These are phyloP conservation scores for Ammopiptanthus mongolicus DNA, from an alignment of 306 rosid species.

Conservation along the genomic window DNA sequence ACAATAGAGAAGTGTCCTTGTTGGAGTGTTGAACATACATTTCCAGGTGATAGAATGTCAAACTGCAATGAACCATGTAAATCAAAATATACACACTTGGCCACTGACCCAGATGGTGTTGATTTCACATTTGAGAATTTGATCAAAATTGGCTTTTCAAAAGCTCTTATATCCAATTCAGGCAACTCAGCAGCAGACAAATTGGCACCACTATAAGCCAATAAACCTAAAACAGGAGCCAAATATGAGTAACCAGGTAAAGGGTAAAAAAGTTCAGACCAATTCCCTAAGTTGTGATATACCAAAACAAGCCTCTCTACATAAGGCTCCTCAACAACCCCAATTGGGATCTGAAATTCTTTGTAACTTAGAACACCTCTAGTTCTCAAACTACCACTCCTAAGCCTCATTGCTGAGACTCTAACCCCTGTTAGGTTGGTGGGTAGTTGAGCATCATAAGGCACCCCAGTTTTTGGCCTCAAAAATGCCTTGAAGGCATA, in stretches of 20 bases:
- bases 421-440: slow-evolving; percentile 37
- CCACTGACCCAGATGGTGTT: slow-evolving; percentile 21
- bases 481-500: slow-evolving; percentile 48
- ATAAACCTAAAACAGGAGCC: slow-evolving; percentile 57
- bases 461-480: slow-evolving; percentile 45
- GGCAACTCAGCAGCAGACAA: slow-evolving; percentile 43
- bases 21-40: slow-evolving; percentile 38
- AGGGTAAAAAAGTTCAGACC: slow-evolving; percentile 55
- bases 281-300: slow-evolving; percentile 55
- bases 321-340: slow-evolving; percentile 62
- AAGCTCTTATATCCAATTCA: slow-evolving; percentile 50
- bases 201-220: slow-evolving; percentile 46
- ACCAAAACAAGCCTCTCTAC: slow-evolving; percentile 57
- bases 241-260: slow-evolving; percentile 54
- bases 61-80: slow-evolving; percentile 57
- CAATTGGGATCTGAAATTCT: slow-evolving; percentile 66
- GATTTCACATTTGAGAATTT: slow-evolving; percentile 31
- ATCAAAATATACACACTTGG: slow-evolving; percentile 54
- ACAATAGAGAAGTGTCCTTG: slow-evolving; percentile 63
- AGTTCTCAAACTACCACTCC: slow-evolving; percentile 60
- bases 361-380: slow-evolving; percentile 51
- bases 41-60: slow-evolving; percentile 37
- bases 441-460: slow-evolving; percentile 36
- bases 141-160: slow-evolving; percentile 45
- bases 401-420: slow-evolving; percentile 49